These are phyloP conservation scores for Coemansia erecta DNA, from an alignment of 192 early-diverging fungal genomes.

Conservation along the genomic window DNA sequence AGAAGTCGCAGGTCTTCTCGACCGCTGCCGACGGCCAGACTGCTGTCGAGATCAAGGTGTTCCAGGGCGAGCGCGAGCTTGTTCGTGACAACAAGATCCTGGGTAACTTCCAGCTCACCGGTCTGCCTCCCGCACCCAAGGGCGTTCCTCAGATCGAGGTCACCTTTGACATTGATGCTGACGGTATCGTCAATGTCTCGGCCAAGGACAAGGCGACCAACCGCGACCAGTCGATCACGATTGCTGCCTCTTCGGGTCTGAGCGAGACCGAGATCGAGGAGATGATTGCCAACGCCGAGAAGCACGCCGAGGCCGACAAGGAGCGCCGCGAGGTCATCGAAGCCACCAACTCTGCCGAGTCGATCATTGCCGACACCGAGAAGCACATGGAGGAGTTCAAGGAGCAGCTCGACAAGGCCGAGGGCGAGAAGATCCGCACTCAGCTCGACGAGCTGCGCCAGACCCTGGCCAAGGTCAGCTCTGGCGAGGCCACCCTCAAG, in stretches of 20 bases:
- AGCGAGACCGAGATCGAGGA: slow-evolving; percentile 94
- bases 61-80: slow-evolving; percentile 92
- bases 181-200: slow-evolving; percentile 91
- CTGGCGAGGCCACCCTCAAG: slow-evolving; percentile 62
- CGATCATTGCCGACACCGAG: slow-evolving; percentile 88
- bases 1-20: slow-evolving; percentile 98
- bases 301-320: slow-evolving; percentile 91
- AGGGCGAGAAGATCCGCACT: slow-evolving; percentile 82
- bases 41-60: slow-evolving; percentile 94
- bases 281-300: slow-evolving; percentile 94
- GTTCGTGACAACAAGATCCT: slow-evolving; percentile 98
- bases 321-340: slow-evolving; percentile 92
- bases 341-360: slow-evolving; percentile 89
- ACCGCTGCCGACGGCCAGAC: slow-evolving; percentile 97
- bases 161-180: slow-evolving; percentile 91
- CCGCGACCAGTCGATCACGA: slow-evolving; percentile 93
- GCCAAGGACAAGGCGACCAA: slow-evolving; percentile 96
- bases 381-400: slow-evolving; percentile 96
- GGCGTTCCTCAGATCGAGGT: slow-evolving; percentile 98
- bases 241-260: slow-evolving; percentile 96
- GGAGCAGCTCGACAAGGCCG: slow-evolving; percentile 85
- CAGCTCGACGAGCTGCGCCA: slow-evolving; percentile 82
- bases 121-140: slow-evolving; percentile 90
- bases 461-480: slow-evolving; percentile 67
- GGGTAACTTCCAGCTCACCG: slow-evolving; percentile 94